Conservation (phyloP, 78 protist species). For the Speleostelium caveatum region DNA sequence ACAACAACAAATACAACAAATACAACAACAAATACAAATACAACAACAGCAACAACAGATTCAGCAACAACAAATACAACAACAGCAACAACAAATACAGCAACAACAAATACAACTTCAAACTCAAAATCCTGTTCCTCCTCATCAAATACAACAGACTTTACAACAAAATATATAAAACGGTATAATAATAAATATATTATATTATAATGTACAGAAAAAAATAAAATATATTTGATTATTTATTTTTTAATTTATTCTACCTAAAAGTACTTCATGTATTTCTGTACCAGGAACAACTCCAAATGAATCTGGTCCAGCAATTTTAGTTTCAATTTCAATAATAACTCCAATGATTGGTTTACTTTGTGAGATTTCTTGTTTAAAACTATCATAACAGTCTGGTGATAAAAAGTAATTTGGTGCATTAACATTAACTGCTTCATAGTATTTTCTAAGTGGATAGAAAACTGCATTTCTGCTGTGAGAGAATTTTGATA, state of each 20-base stretch:
- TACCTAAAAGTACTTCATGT: slow-evolving; percentile 5
- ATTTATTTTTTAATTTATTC: not conserved
- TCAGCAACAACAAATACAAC: no score
- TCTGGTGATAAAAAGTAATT: slow-evolving; percentile 38
- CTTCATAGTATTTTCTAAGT: slow-evolving; percentile 30
- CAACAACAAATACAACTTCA: no score
- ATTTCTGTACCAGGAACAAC: slow-evolving; percentile 21
- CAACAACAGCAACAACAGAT: no score
- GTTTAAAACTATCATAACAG: not conserved
- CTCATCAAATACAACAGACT: no score
- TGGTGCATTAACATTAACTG: slow-evolving; percentile 36
- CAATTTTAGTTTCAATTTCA: not conserved
- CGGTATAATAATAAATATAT: no score
- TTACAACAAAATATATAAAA: no score
- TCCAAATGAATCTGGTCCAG: slow-evolving; percentile 9
- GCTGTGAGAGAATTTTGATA: slow-evolving; percentile 22
- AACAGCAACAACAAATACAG: no score
- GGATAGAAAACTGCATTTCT: not conserved
- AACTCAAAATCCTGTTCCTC: no score
- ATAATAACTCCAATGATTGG: slow-evolving; percentile 9
- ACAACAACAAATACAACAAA: no score
- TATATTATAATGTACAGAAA: no score
- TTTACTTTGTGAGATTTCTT: not conserved
- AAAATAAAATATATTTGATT: no score
- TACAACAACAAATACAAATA: no score